Conservation (phyloP, 805 yeast species). For the Kodamaea fukazawae region DNA sequence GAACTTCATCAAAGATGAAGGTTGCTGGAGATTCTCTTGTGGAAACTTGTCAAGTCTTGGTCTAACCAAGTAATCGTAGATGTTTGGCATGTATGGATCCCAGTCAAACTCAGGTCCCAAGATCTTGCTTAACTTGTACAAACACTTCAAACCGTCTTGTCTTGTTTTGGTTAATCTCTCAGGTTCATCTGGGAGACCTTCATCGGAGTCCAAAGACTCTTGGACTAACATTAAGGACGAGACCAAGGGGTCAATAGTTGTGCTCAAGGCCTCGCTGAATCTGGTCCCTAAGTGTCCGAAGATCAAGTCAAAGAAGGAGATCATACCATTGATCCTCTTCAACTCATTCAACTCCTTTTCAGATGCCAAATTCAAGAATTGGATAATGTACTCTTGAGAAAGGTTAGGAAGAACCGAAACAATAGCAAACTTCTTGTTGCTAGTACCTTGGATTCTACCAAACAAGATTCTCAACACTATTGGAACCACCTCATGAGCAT, state of each 20-base stretch:
- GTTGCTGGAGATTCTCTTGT: constrained; percentile 75
- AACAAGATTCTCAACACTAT: constrained; percentile 72
- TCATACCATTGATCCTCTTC: constrained; percentile 61
- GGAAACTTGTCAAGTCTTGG: constrained; percentile 72
- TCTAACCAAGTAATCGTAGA: constrained; percentile 52
- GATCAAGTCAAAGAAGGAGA: constrained; percentile 57
- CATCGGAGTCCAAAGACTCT: constrained; percentile 23
- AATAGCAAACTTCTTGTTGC: constrained; percentile 66
- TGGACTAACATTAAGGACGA: constrained; percentile 57
- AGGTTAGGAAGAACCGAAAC: constrained; percentile 61
- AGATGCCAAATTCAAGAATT: constrained; percentile 63
- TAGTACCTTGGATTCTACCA: constrained; percentile 76
- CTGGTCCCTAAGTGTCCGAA: constrained; percentile 58
- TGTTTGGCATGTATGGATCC: constrained; percentile 45
- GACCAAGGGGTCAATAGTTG: constrained; percentile 56
- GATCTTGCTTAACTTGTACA: constrained; percentile 53
- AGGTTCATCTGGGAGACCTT: neutral
- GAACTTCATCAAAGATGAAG: constrained; percentile 71
- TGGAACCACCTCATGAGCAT: constrained; percentile 62
- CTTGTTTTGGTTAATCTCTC: constrained; percentile 38
- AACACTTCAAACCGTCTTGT: constrained; percentile 62
- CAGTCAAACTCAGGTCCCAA: constrained; percentile 56
- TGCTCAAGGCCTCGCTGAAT: constrained; percentile 45
- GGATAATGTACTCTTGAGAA: constrained; percentile 46
- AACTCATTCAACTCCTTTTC: constrained; percentile 41